phyloP scores from a whole-genome alignment of 1,284 basidiomycete species.

The Boletus mariae region DNA sequence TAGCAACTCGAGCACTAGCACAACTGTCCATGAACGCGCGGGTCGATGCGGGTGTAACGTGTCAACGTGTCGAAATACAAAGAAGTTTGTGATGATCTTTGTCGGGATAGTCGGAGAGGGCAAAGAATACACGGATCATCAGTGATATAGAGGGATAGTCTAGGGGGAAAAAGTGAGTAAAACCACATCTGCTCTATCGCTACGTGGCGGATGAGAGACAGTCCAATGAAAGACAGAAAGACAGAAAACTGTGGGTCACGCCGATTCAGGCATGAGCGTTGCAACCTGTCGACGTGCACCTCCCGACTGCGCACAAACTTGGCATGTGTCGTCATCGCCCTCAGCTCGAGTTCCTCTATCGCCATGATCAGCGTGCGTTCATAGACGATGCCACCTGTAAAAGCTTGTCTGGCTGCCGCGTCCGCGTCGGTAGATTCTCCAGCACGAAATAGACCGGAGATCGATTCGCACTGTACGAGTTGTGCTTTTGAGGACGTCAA shows the following conservation, averaged over 20 bases:
- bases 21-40: no score
- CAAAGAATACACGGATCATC: neutral
- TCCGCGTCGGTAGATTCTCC: conserved; percentile 81
- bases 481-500: conserved; percentile 86
- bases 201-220: neutral
- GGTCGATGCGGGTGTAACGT: no score
- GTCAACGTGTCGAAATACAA: neutral
- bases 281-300: conserved; percentile 51
- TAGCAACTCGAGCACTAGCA: no score
- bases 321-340: conserved; percentile 57
- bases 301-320: conserved; percentile 70
- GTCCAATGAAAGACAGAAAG: neutral
- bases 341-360: conserved; percentile 66
- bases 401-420: conserved; percentile 90
- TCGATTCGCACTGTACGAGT: conserved; percentile 76
- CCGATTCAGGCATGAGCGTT: conserved; percentile 33
- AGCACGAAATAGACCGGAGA: conserved; percentile 85
- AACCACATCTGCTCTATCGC: conserved; percentile 13
- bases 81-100: neutral
- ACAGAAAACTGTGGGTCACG: neutral
- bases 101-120: neutral
- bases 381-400: conserved; percentile 56
- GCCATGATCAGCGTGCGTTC: neutral
- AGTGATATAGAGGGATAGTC: neutral
- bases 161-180: no score